A percentile compares a stretch with the other conserved stretches of the same genome.
Evolutionary conservation across 164 flowering plant species (phyloP).

Genomic region (Vitis rotundifolia): DNA sequence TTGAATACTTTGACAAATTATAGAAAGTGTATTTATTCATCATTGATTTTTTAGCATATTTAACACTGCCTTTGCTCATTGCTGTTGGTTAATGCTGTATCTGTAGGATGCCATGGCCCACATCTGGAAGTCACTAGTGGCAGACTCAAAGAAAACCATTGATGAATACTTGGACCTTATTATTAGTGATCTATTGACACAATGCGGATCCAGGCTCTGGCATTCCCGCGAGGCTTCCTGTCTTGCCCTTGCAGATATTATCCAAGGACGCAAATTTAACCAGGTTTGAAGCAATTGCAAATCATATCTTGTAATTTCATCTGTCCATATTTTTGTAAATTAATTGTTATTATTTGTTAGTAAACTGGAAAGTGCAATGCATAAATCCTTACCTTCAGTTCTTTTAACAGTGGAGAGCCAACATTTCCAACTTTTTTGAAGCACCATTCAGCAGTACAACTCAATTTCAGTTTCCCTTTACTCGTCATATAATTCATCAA

Average conservation of each 20-base stretch:
- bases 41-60: no score
- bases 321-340: no score
- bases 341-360: no score
- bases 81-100: conserved; percentile 13
- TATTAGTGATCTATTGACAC: conserved; percentile 73
- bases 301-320: no score
- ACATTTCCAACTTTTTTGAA: no score
- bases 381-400: no score
- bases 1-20: neutral
- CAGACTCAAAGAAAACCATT: conserved; percentile 82
- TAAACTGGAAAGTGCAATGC: no score
- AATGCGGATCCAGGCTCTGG: conserved; percentile 97
- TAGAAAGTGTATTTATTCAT: no score
- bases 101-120: conserved; percentile 95
- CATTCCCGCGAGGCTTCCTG: conserved; percentile 97
- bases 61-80: conserved; percentile 2
- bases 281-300: conserved; percentile 46
- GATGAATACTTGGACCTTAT: conserved; percentile 83
- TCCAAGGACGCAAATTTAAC: conserved; percentile 90
- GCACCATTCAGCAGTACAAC: no score
- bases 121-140: conserved; percentile 95
- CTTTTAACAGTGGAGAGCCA: no score
- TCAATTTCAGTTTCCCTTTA: no score
- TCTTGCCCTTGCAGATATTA: conserved; percentile 91
- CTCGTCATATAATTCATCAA: no score